These are phyloP conservation scores for Sarocladium oryzae DNA, from an alignment of 2,329 filamentous ascomycete species.

Conservation along the genomic window DNA sequence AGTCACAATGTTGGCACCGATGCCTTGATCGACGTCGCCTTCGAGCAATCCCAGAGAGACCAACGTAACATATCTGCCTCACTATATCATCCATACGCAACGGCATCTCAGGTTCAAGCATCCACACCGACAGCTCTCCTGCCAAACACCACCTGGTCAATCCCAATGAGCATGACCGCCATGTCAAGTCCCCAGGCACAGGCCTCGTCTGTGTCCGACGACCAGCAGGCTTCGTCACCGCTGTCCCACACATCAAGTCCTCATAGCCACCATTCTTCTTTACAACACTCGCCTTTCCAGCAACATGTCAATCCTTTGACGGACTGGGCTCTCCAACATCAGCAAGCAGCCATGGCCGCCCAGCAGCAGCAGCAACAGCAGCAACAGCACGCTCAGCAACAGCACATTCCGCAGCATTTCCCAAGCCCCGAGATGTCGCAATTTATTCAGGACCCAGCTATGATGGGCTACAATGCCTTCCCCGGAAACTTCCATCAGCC, in stretches of 20 bases:
- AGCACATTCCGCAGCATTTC: conserved; percentile 20
- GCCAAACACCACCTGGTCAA: conserved; percentile 36
- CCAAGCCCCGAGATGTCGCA: conserved; percentile 40
- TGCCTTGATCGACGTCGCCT: conserved; percentile 54
- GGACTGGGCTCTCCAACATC: conserved; percentile 56
- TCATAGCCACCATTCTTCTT: conserved; percentile 40
- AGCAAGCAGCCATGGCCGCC: conserved; percentile 21
- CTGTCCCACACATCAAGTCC: conserved; percentile 46
- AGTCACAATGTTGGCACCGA: conserved; percentile 48
- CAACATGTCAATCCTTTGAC: conserved; percentile 45
- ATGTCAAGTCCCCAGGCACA: conserved; percentile 34
- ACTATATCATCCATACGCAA: conserved; percentile 4
- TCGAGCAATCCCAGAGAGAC: conserved; percentile 40
- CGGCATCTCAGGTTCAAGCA: conserved; percentile 13
- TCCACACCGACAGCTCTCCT: conserved; percentile 27
- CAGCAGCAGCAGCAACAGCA: conserved; percentile 21
- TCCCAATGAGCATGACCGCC: conserved; percentile 47
- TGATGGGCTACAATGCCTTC: conserved; percentile 51
- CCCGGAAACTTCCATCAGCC: conserved; percentile 37
- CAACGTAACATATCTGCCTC: conserved; percentile 11
- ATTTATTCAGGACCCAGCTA: conserved; percentile 51
- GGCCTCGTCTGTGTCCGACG: conserved; percentile 44
- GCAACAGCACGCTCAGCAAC: conserved; percentile 2
- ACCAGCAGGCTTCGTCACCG: conserved; percentile 41
- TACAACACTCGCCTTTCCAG: conserved; percentile 51